phyloP scores from a whole-genome alignment of 2,329 filamentous ascomycete genomes.

The Sporothrix euskadiensis region DNA sequence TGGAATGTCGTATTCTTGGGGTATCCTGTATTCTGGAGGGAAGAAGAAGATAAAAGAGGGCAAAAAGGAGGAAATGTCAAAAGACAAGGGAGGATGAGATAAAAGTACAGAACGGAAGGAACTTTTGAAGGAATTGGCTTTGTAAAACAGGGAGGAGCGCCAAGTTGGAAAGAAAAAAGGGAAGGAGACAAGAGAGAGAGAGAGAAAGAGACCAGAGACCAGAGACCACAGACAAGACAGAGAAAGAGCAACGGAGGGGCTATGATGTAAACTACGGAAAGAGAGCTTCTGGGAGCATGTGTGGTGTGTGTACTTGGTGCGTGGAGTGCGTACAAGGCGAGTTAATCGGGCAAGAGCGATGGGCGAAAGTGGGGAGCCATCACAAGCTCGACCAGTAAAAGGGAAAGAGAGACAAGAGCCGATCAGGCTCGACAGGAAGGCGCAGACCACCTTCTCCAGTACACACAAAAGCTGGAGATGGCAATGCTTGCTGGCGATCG shows the following conservation, averaged over 20 bases:
- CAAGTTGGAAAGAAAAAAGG: not conserved
- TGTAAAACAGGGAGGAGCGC: not conserved
- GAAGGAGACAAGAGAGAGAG: not conserved
- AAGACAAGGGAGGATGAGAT: not conserved
- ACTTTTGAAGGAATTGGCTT: not conserved
- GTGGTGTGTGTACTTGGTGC: not conserved
- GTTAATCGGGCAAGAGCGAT: constrained; percentile 13
- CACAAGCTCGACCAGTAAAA: not conserved
- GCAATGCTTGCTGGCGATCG: constrained; percentile 19
- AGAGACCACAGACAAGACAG: not conserved
- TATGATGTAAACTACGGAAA: constrained; percentile 23
- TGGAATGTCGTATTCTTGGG: not conserved
- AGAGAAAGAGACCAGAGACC: too few species aligned
- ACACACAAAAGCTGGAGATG: not conserved
- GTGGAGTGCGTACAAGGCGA: not conserved
- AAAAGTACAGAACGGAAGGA: not conserved
- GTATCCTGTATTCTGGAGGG: not conserved
- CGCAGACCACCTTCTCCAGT: not conserved
- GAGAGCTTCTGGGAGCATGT: not conserved
- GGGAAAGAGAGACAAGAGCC: not conserved
- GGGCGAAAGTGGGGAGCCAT: not conserved
- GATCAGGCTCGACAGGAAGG: not conserved
- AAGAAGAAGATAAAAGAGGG: not conserved
- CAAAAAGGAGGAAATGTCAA: not conserved
- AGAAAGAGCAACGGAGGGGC: not conserved